Conservation (phyloP, 768 basidiomycete species). For the Amanita rimosa region DNA sequence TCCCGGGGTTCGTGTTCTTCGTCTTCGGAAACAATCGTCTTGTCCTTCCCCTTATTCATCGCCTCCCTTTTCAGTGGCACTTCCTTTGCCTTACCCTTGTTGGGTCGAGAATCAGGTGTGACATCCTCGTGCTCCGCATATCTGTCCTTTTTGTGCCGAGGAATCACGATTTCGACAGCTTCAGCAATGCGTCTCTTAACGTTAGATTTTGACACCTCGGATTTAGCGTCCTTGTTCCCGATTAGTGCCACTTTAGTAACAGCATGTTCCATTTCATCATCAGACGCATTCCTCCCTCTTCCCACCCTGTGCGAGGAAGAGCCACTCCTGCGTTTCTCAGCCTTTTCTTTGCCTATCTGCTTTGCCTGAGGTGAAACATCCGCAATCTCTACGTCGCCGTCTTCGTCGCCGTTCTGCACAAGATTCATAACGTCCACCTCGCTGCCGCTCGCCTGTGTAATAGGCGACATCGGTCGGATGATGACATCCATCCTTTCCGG, state of each 20-base stretch:
- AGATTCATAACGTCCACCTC: constrained; percentile 17
- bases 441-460: constrained; percentile 16
- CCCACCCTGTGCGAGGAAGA: constrained; percentile 7
- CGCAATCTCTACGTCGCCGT: constrained; percentile 10
- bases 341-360: constrained; percentile 4
- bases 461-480: neutral
- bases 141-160: neutral
- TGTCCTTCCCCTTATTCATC: neutral
- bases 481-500: neutral
- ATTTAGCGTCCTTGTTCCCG: constrained; percentile 2
- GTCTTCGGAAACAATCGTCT: no score
- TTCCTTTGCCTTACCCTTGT: neutral
- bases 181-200: constrained; percentile 8
- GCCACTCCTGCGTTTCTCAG: constrained; percentile 3
- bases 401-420: constrained; percentile 4
- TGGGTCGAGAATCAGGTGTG: no score
- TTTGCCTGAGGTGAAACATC: constrained; percentile 9
- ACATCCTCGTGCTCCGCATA: no score
- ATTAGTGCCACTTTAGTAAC: constrained; percentile 2
- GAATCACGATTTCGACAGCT: neutral
- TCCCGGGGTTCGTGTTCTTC: no score
- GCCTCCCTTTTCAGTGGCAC: constrained; percentile 7
- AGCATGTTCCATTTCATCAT: constrained; percentile 3
- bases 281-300: constrained; percentile 6
- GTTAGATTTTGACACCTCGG: constrained; percentile 4